Evolutionary conservation across 768 basidiomycete genomes (phyloP), one percentile per base, ranked within the genome.

Genomic region (Tulasnella sp.): DNA sequence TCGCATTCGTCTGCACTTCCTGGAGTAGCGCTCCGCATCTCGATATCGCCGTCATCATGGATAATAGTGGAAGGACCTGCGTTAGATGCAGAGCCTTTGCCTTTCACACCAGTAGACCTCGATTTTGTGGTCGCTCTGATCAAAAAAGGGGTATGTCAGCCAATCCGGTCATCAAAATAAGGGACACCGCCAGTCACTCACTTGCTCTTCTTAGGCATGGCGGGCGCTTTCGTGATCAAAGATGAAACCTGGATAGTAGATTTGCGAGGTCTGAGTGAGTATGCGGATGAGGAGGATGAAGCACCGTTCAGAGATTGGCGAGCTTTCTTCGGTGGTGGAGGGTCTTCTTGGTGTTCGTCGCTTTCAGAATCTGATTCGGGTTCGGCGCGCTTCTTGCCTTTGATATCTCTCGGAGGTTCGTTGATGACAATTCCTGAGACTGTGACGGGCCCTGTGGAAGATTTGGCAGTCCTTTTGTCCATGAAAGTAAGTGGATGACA

Each of bases 321-420:
- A 8, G 51, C 26, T 34, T 61, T 51, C 45, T 65, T 55, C 27
- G 21, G 49, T 23, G 49, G 47, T 49, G 58, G 58, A 49, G 45
- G 34, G 48, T 19, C 32, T 15, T 26, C 43, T 32, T 50, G 30
- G 34, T 59, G 48, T n/a, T 49, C 32, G 70, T 88, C 86, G 70
- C 85, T 82, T 72, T 86, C 85, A 45, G 81, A 81, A 65, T 72
- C 73, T 32, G 75, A 72, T 73, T 90, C 86, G 50, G 85, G 84
- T 30, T 77, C 80, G 41, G 89, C 91, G 67, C 89, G 86, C 75
- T 94, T 95, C 82, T 96, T 96, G 61, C 91, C 93, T 65, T 94
- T 94, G 65, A 73, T 72, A 73, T 90, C 88, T 68, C 78, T 78
- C 2, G 74, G 65, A 51, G 84, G 80, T 77, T 91, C 89, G 82